Conservation (phyloP, 2,329 filamentous ascomycete species). For the Botrytis medusae region DNA sequence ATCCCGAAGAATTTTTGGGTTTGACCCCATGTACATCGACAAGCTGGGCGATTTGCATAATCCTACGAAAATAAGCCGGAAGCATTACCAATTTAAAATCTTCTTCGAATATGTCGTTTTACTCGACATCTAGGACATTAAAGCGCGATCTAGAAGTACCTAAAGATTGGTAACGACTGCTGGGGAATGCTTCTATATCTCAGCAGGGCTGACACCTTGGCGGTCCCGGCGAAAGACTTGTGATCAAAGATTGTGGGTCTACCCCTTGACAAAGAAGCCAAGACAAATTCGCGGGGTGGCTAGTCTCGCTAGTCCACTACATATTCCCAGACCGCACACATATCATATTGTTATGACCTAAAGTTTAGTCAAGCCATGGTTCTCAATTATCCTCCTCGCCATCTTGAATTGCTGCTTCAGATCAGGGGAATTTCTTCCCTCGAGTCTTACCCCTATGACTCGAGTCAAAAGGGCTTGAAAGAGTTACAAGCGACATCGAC, state of each 20-base stretch:
- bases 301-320: constrained; percentile 7
- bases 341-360: not conserved
- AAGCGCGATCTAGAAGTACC: constrained; percentile 11
- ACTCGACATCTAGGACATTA: not conserved
- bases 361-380: not conserved
- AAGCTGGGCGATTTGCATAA: constrained; percentile 6
- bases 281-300: constrained; percentile 1
- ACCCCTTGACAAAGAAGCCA: not conserved
- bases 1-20: constrained; percentile 8
- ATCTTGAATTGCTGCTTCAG: not conserved
- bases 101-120: not conserved
- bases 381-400: not conserved
- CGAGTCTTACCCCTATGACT: not conserved
- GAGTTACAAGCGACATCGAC: not conserved
- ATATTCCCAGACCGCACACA: not conserved
- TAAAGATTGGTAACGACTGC: not conserved
- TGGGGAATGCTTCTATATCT: not conserved
- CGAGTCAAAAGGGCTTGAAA: not conserved
- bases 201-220: constrained; percentile 14
- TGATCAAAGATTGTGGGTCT: constrained; percentile 4
- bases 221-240: constrained; percentile 3
- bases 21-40: not conserved
- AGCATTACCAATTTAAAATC: constrained; percentile 16
- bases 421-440: not conserved
- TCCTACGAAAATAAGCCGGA: constrained; percentile 22